Evolutionary conservation across 2,329 filamentous ascomycete genomes (phyloP).

Genomic region (Pseudogymnoascus sp.): DNA sequence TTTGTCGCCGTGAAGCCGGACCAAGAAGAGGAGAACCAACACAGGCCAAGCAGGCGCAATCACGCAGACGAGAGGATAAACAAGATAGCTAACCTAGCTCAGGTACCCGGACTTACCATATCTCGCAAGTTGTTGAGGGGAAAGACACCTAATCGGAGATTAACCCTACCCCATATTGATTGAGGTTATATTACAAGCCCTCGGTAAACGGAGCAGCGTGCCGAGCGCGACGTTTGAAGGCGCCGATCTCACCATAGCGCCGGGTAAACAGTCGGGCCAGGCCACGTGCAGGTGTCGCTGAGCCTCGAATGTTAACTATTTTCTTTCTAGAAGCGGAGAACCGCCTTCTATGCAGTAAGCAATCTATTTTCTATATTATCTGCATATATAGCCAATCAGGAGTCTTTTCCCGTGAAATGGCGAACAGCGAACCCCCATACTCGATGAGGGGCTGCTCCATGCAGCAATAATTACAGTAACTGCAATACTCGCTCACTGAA

Average conservation of each 20-base stretch:
- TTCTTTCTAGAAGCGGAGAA: constrained; percentile 3
- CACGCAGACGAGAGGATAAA: not conserved
- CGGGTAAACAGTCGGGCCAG: constrained; percentile 8
- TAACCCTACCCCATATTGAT: constrained; percentile 5
- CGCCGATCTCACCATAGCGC: constrained; percentile 2
- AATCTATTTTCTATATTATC: not conserved
- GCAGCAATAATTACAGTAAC: no score
- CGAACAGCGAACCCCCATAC: not conserved
- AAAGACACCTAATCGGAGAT: constrained; percentile 1
- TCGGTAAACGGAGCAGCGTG: constrained; percentile 1
- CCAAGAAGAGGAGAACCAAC: not conserved
- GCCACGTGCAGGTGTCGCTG: not conserved
- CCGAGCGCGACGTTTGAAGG: not conserved
- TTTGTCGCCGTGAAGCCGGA: constrained; percentile 1
- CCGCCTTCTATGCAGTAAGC: constrained; percentile 6
- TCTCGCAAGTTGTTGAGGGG: not conserved
- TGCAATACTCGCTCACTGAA: no score
- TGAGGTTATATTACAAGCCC: constrained; percentile 6
- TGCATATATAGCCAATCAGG: not conserved
- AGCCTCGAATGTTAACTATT: not conserved
- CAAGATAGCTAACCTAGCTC: not conserved
- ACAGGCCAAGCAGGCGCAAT: not conserved
- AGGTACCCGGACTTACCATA: not conserved
- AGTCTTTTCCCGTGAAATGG: not conserved
- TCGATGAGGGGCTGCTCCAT: no score